phyloP scores from a whole-genome alignment of 2,329 filamentous ascomycete species.

The Curvularia sp. region DNA sequence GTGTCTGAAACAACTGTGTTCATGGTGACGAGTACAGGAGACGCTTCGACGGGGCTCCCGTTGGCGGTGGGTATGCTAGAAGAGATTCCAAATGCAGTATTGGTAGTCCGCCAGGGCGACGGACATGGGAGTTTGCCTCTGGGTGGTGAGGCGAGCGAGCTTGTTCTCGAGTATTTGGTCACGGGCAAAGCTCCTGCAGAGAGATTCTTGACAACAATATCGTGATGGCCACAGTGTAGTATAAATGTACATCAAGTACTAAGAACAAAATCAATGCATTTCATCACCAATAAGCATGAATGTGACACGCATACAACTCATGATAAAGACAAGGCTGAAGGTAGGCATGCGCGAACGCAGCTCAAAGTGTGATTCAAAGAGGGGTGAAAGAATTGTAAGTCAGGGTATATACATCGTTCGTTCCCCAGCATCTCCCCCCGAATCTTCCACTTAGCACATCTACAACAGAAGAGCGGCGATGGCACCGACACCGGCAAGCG shows the following conservation, averaged over 20 bases:
- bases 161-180: slow-evolving; percentile 47
- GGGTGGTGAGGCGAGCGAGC: slow-evolving; percentile 41
- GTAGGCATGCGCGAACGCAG: slow-evolving; percentile 3
- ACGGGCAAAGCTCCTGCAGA: slow-evolving; percentile 20
- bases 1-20: slow-evolving; percentile 44
- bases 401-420: slow-evolving; percentile 4
- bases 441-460: slow-evolving; percentile 11
- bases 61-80: slow-evolving; percentile 33
- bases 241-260: neutral
- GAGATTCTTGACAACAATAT: slow-evolving; percentile 4
- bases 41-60: slow-evolving; percentile 52
- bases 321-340: neutral
- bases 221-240: neutral
- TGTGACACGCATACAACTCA: neutral
- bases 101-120: slow-evolving; percentile 52
- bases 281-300: neutral
- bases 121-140: slow-evolving; percentile 51
- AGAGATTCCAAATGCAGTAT: slow-evolving; percentile 40
- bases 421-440: neutral
- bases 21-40: slow-evolving; percentile 50
- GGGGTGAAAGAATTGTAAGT: slow-evolving; percentile 6
- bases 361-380: slow-evolving; percentile 7
- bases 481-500: slow-evolving; percentile 45
- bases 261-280: neutral
- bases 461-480: slow-evolving; percentile 48